phyloP scores from a whole-genome alignment of 805 yeast genomes.

The Ogataea zsoltii region DNA sequence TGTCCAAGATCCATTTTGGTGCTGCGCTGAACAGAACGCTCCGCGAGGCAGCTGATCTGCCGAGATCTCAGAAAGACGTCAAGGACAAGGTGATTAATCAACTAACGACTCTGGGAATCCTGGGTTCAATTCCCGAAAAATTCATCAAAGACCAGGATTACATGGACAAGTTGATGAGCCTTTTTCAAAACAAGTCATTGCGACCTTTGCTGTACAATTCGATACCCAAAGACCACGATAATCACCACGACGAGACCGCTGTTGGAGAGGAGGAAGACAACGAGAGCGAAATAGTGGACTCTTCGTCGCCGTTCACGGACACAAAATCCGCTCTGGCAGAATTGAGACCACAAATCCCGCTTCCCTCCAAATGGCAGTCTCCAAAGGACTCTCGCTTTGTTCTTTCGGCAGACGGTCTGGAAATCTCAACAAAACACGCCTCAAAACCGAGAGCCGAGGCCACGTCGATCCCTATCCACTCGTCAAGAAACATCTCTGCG shows the following conservation, averaged over 20 bases:
- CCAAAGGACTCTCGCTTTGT: slow-evolving; percentile 22
- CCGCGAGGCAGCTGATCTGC: slow-evolving; percentile 11
- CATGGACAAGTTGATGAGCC: slow-evolving; percentile 14
- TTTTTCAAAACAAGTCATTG: slow-evolving; percentile 15
- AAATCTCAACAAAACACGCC: slow-evolving; percentile 26
- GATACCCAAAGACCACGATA: slow-evolving; percentile 10
- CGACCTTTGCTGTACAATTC: slow-evolving; percentile 2
- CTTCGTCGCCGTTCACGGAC: slow-evolving; percentile 9
- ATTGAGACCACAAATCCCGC: slow-evolving; percentile 12
- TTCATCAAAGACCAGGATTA: slow-evolving; percentile 21
- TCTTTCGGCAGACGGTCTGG: slow-evolving; percentile 24
- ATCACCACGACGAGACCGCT: slow-evolving; percentile 9
- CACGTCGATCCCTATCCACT: slow-evolving; percentile 10
- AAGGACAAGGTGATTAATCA: slow-evolving; percentile 13
- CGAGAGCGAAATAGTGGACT: slow-evolving; percentile 10
- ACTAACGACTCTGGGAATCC: slow-evolving; percentile 20
- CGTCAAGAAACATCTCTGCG: slow-evolving; percentile 19
- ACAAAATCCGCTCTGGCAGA: slow-evolving; percentile 1
- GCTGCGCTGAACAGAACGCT: slow-evolving; percentile 14
- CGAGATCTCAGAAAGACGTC: slow-evolving; percentile 18
- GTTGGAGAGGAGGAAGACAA: slow-evolving; percentile 11
- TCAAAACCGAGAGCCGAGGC: slow-evolving; percentile 13
- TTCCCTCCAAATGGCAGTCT: slow-evolving; percentile 31
- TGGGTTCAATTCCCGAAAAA: slow-evolving; percentile 23
- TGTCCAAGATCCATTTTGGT: slow-evolving; percentile 24